These are phyloP conservation scores for Globisporangium megalacanthum DNA, from an alignment of 352 stramenopile species.

Conservation along the genomic window DNA sequence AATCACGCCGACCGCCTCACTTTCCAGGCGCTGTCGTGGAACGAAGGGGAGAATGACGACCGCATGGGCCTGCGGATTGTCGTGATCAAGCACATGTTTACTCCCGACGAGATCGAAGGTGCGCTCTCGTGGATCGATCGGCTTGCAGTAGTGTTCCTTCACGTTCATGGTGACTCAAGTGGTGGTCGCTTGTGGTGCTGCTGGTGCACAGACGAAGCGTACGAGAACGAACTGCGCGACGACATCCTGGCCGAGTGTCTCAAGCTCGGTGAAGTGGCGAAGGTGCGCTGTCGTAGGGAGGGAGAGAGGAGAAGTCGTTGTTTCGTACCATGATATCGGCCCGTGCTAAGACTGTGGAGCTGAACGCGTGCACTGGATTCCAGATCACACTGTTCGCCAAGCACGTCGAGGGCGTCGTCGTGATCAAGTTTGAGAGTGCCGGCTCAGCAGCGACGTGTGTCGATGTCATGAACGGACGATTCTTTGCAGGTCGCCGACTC, in stretches of 20 bases:
- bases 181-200: neutral
- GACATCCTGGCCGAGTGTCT: slow-evolving; percentile 82
- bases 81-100: slow-evolving; percentile 96
- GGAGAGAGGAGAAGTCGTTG: neutral
- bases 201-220: slow-evolving; percentile 39
- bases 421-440: slow-evolving; percentile 92
- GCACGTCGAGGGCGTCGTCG: slow-evolving; percentile 88
- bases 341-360: no score
- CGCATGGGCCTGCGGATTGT: slow-evolving; percentile 92
- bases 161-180: neutral
- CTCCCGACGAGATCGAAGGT: slow-evolving; percentile 81
- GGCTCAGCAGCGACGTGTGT: slow-evolving; percentile 83
- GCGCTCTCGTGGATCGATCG: neutral
- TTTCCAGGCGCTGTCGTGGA: slow-evolving; percentile 91
- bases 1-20: neutral
- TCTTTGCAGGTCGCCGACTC: slow-evolving; percentile 85
- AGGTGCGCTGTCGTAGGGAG: slow-evolving; percentile 31
- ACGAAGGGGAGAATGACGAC: slow-evolving; percentile 91
- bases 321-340: no score
- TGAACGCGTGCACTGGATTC: no score
- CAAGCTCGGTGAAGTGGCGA: slow-evolving; percentile 80
- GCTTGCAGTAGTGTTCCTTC: neutral
- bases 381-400: slow-evolving; percentile 96
- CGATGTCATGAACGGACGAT: slow-evolving; percentile 86
- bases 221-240: slow-evolving; percentile 68